Base-by-base conservation (phyloP, 2,329 filamentous ascomycete species). In the Penicillium capsulatum region DNA sequence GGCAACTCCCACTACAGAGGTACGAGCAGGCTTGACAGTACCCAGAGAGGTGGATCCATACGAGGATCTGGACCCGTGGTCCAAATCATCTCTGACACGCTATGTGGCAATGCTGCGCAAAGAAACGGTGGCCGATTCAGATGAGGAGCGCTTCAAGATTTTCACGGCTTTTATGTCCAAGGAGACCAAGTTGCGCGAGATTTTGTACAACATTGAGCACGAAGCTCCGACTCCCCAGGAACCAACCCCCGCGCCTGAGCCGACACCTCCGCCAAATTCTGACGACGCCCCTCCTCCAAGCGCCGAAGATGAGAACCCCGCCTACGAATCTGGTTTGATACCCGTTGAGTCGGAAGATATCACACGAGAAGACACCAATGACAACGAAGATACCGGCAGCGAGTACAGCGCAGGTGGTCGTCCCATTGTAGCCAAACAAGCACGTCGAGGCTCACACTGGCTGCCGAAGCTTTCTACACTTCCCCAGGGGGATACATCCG, bases 41-140 rank as follows among this genome's bases (percentile, higher is more conserved):
- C 33, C 47, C 11, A 58, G 53, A 27, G 28, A 38, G 41, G 65
- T 35, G 15, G 69, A 77, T 47, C 71, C 72, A 4, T 71, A 71
- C 42, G 68, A 66, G 16, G 75, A 76, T 47, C 62, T 79, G n/a
- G 73, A 77, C 44, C 70, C 74, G 2, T 78, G 76, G 72, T 78
- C 72, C 47, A 73, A 69, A 48, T 73, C 74, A 2, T 79, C 76
- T 17, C 55, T 79, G 33, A 70, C 74, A 34, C 66, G 75, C 29
- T 79, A 73, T 50, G 70, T 76, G 19, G 62, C 65, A 3, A 79
- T 79, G 74, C 61, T 79, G 16, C 69, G 70, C 34, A 68, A 70
- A 36, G 76, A 79, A 51, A 67, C 71, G 19, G 61, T 65, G 40
- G 61, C 69, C 32, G 55, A 68, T 27, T 65, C 65, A 2, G 71